Percentiles rank a stretch among this genome's conserved stretches.
Conservation (phyloP, 1,284 basidiomycete genomes). For the Athelia sp. region DNA sequence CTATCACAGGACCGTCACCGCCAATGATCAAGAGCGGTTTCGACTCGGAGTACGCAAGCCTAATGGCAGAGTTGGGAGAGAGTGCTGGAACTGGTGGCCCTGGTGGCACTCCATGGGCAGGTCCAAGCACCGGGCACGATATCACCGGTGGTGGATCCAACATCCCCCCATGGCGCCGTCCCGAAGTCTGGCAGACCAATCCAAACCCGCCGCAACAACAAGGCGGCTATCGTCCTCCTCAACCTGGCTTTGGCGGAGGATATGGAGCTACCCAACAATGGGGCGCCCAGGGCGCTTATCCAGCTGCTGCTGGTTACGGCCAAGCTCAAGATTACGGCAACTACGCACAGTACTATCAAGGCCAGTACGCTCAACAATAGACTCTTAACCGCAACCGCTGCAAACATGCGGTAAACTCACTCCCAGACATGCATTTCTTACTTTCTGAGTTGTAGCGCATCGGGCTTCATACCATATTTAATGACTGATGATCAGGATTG, state of each 20-base stretch:
- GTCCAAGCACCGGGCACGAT: conserved; percentile 58
- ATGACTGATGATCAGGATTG: background rate
- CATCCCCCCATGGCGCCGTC: conserved; percentile 82
- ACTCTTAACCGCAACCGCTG: conserved; percentile 25
- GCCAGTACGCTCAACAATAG: conserved; percentile 73
- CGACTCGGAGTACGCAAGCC: conserved; percentile 94
- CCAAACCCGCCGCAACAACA: conserved; percentile 39
- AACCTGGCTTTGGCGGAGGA: conserved; percentile 38
- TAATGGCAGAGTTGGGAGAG: conserved; percentile 99
- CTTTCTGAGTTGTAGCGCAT: background rate
- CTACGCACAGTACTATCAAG: conserved; percentile 80
- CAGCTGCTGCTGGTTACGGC: conserved; percentile 33
- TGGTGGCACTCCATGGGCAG: conserved; percentile 55
- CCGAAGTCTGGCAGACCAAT: conserved; percentile 74
- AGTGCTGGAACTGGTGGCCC: conserved; percentile 48
- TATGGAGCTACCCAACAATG: conserved; percentile 33
- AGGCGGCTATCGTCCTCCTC: conserved; percentile 50
- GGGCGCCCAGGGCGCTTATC: conserved; percentile 38
- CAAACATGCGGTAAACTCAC: background rate
- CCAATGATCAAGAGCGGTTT: conserved; percentile 65
- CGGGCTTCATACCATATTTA: background rate
- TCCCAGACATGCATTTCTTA: background rate
- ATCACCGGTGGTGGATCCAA: conserved; percentile 77
- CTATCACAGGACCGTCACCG: conserved; percentile 30
- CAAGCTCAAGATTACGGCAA: conserved; percentile 61